Base-by-base conservation (phyloP, 805 yeast genomes). In the Yarrowia sp. region DNA sequence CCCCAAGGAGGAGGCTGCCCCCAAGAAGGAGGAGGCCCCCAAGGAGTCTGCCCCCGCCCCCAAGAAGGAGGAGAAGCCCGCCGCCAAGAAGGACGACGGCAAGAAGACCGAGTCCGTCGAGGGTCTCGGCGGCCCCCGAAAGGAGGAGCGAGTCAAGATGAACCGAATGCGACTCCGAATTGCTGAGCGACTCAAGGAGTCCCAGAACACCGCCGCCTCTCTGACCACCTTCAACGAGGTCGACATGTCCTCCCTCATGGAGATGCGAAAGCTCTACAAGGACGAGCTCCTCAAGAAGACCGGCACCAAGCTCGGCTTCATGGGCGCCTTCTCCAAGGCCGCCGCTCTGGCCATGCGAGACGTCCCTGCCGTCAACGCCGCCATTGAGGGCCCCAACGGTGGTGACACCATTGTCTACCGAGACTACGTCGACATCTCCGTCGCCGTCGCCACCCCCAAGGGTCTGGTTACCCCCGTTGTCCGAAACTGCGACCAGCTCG, bases 111-210 rank as follows among this genome's bases (percentile, higher is more conserved):
- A 74, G 39, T 70, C 74, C 62, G 68, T 69, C 77, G 44, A 68
- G 75, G 46, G 75, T n/a, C 14, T 47, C 10, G 55, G 81, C 33
- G 90, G 89, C 72, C 81, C 94, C 63, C 88, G 99, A 80, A 77
- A 79, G 65, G 98, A 94, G 79, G 88, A 86, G 73, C 84, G 91
- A 75, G 96, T 94, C 67, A 93, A 93, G 82, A 93, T 93, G 98
- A 94, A 92, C 86, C 89, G 99, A 81, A 94, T 93, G 98, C 88
- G 99, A 80, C 78, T 90, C 79, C 90, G 99, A 83, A 94, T 94
- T 68, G 97, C 99, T 65, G 98, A 93, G 81, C 90, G 99, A 80
- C 87, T 93, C 74, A 93, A 93, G 90, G 98, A 94, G 81, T 89
- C 98, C 33, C 99, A 93, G 80, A 94, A 94, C 82, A 92, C 98